A percentile compares a stretch with the other conserved stretches of the same genome.
These are phyloP conservation scores for Fusarium citri DNA, from an alignment of 2,329 filamentous ascomycete species.

Conservation along the genomic window DNA sequence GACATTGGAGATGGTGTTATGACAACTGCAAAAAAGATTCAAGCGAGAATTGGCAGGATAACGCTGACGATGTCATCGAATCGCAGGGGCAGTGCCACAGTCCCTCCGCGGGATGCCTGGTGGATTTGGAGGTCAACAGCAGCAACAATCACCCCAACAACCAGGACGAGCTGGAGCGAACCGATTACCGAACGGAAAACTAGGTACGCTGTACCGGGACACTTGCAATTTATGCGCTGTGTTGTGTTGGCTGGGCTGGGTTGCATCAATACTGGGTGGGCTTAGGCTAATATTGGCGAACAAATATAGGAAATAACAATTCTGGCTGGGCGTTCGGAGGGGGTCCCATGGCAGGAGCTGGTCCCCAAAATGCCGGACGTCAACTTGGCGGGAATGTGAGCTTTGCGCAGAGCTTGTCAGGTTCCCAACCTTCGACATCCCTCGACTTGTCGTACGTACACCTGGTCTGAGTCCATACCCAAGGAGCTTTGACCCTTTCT, in stretches of 20 bases:
- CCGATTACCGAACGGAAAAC: conserved; percentile 73
- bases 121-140: conserved; percentile 70
- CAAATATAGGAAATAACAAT: conserved; percentile 60
- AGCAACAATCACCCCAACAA: conserved; percentile 69
- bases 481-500: background rate
- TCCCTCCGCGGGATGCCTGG: conserved; percentile 71
- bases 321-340: conserved; percentile 73
- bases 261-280: conserved; percentile 7
- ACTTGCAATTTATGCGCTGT: conserved; percentile 6
- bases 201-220: conserved; percentile 58
- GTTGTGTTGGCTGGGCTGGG: conserved; percentile 14
- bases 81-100: conserved; percentile 69
- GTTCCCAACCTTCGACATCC: conserved; percentile 70
- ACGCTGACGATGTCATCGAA: conserved; percentile 47
- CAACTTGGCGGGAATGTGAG: conserved; percentile 70
- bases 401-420: conserved; percentile 74
- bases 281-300: conserved; percentile 40
- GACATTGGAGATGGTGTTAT: conserved; percentile 9
- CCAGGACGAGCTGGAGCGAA: conserved; percentile 64
- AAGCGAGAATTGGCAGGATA: conserved; percentile 34
- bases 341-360: conserved; percentile 69
- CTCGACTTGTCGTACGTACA: conserved; percentile 73
- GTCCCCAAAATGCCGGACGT: conserved; percentile 64
- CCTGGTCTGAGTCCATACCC: background rate
- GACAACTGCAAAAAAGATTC: conserved; percentile 18